phyloP scores from a whole-genome alignment of 768 basidiomycete species.

The Lactarius indigo region DNA sequence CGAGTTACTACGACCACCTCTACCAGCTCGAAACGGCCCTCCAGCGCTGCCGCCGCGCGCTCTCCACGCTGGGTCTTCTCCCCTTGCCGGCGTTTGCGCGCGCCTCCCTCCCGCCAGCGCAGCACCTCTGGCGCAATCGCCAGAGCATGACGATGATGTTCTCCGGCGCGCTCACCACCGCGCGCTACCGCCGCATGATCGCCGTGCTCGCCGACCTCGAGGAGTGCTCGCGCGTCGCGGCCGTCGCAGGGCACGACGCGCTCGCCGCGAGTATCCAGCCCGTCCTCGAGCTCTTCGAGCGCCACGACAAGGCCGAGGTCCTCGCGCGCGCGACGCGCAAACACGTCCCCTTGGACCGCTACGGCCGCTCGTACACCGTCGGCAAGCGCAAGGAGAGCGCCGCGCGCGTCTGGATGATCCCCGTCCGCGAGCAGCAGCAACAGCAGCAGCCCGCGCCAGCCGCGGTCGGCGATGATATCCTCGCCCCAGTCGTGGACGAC shows the following conservation, averaged over 20 bases:
- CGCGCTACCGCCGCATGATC: constrained; percentile 65
- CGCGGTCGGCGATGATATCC: constrained; percentile 4
- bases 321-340: constrained; percentile 50
- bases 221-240: constrained; percentile 56
- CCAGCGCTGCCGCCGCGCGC: constrained; percentile 49
- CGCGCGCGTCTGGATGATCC: constrained; percentile 92
- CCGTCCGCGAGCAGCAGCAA: constrained; percentile 37
- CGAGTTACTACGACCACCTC: constrained; percentile 71
- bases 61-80: constrained; percentile 64
- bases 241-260: constrained; percentile 53
- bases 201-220: constrained; percentile 63
- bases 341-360: constrained; percentile 59
- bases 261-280: constrained; percentile 47
- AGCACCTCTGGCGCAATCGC: constrained; percentile 66
- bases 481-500: constrained; percentile 9
- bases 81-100: constrained; percentile 75
- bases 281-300: constrained; percentile 62
- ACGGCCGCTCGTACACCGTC: constrained; percentile 81
- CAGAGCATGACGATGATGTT: constrained; percentile 56
- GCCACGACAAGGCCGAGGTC: constrained; percentile 51
- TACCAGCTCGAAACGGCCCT: constrained; percentile 63
- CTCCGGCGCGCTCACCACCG: constrained; percentile 56
- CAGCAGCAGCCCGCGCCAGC: background rate
- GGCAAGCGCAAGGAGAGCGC: constrained; percentile 88
- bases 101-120: constrained; percentile 52